Percentiles rank a stretch among this genome's conserved stretches.
Conservation (phyloP, 139 green algal species). For the Chlorella ohadii region DNA sequence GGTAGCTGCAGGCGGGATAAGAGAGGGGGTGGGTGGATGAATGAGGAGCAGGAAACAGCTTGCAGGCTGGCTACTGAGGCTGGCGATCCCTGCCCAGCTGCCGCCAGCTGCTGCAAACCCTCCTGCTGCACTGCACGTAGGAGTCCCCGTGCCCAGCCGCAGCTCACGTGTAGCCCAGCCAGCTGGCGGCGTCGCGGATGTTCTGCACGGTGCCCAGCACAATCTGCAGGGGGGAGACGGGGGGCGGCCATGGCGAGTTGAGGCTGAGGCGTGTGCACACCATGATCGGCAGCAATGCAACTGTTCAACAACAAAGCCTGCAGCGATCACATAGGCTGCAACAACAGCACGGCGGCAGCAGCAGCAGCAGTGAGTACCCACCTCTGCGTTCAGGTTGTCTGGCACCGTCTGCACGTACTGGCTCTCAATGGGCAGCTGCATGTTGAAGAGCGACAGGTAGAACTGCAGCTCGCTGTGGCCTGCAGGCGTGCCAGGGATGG, state of each 20-base stretch:
- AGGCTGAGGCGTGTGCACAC: too few relatives aligned
- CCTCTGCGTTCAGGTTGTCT: conserved; percentile 97
- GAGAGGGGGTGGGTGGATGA: not conserved
- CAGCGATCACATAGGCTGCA: too few relatives aligned
- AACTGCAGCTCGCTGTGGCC: conserved; percentile 95
- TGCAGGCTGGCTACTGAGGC: too few relatives aligned
- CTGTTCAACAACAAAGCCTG: too few relatives aligned
- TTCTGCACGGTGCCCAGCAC: conserved; percentile 92
- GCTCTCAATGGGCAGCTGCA: conserved; percentile 98
- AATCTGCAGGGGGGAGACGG: too few relatives aligned
- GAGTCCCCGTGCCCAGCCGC: too few relatives aligned
- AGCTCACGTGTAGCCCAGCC: conserved; percentile 87
- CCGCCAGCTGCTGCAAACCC: too few relatives aligned
- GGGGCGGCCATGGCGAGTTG: too few relatives aligned
- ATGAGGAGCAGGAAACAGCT: too few relatives aligned
- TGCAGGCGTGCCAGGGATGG: conserved; percentile 19
- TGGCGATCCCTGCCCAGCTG: too few relatives aligned
- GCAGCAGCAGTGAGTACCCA: conserved; percentile 36
- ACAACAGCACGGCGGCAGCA: too few relatives aligned
- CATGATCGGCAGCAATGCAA: too few relatives aligned
- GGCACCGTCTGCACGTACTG: conserved; percentile 90
- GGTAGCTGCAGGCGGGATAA: conserved; percentile 68
- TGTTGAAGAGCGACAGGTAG: conserved; percentile 98
- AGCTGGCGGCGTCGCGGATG: conserved; percentile 84
- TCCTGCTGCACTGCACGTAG: not conserved